A percentile compares a stretch with the other conserved stretches of the same genome.
Evolutionary conservation across 129 eudicot species (phyloP).

Genomic region (Chrysanthemum seticuspe): DNA sequence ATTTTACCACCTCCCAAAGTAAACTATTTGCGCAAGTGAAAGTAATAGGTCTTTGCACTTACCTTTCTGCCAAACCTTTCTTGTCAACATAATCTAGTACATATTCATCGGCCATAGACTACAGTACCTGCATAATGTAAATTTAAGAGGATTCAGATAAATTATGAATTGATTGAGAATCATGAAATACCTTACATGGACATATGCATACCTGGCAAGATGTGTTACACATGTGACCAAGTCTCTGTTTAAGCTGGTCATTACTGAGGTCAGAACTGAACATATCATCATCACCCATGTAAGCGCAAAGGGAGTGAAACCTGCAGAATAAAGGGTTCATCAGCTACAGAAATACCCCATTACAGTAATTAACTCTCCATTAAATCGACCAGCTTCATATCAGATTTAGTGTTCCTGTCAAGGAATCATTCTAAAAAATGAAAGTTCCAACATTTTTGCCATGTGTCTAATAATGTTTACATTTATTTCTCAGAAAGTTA

Average conservation of each 20-base stretch:
- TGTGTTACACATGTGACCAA: too few relatives aligned
- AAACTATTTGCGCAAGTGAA: neutral
- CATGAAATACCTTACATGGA: slow-evolving; percentile 1
- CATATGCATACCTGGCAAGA: slow-evolving; percentile 49
- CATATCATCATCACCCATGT: too few relatives aligned
- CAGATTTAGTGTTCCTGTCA: too few relatives aligned
- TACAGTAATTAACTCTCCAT: too few relatives aligned
- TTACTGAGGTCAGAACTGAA: too few relatives aligned
- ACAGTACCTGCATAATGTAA: slow-evolving; percentile 57
- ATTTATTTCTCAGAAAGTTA: too few relatives aligned
- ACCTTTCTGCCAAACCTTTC: slow-evolving; percentile 73
- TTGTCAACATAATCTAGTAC: slow-evolving; percentile 91
- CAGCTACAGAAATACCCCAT: slow-evolving; percentile 7
- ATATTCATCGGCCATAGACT: slow-evolving; percentile 92
- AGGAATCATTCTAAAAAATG: too few relatives aligned
- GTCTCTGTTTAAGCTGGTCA: too few relatives aligned
- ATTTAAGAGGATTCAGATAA: neutral
- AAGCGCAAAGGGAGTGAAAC: too few relatives aligned
- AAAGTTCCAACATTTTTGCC: too few relatives aligned
- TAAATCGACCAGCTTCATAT: slow-evolving; percentile 46
- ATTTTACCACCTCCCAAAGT: neutral
- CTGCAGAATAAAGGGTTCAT: slow-evolving; percentile 44
- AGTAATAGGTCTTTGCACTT: slow-evolving; percentile 16
- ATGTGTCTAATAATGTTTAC: too few relatives aligned
- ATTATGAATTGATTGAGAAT: neutral